phyloP scores from a whole-genome alignment of 169 alveolate species.

The Eimeria acervulina region DNA sequence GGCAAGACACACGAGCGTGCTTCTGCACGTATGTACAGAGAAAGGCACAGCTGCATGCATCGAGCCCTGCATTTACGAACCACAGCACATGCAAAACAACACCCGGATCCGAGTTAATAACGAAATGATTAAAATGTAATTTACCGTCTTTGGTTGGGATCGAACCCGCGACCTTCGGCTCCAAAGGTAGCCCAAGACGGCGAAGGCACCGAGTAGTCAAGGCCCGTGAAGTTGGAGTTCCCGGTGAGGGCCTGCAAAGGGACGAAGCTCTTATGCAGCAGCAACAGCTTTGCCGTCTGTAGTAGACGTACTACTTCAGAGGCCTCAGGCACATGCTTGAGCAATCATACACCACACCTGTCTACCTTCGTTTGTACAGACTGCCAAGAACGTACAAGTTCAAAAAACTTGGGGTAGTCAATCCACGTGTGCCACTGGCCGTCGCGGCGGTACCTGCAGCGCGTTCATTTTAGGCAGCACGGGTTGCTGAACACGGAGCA shows the following conservation, averaged over 20 bases:
- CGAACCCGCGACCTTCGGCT: slow-evolving; percentile 92
- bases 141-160: slow-evolving; percentile 90
- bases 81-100: neutral
- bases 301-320: neutral
- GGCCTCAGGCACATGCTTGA: neutral
- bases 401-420: slow-evolving; percentile 91
- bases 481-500: neutral
- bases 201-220: slow-evolving; percentile 91
- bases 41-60: neutral
- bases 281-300: neutral
- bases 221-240: slow-evolving; percentile 85
- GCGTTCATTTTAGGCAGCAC: neutral
- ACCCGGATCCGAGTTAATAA: neutral
- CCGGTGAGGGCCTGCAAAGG: slow-evolving; percentile 71
- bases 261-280: neutral
- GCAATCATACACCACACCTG: neutral
- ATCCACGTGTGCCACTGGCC: slow-evolving; percentile 96
- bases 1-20: neutral
- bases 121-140: neutral
- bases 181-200: slow-evolving; percentile 95
- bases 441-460: slow-evolving; percentile 85
- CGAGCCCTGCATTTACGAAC: neutral
- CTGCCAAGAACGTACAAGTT: slow-evolving; percentile 69
- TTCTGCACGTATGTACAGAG: neutral
- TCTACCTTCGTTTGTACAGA: neutral